phyloP scores from a whole-genome alignment of 1,284 basidiomycete species.

The Cryptococcus depauperatus region DNA sequence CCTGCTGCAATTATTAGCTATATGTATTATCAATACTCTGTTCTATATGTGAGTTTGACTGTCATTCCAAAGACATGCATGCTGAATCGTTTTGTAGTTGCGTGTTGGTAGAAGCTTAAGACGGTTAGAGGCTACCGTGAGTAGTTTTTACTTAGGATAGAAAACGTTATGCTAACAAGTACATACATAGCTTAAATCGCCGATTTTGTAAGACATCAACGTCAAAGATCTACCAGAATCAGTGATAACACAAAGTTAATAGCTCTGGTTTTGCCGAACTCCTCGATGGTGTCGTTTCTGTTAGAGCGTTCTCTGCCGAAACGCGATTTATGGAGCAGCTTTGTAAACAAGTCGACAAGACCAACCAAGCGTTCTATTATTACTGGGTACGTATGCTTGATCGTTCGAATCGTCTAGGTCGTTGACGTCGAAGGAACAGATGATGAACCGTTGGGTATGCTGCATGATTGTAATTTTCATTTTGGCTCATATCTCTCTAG shows the following conservation, averaged over 20 bases:
- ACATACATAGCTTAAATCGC: slow-evolving; percentile 22
- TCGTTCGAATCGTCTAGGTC: neutral
- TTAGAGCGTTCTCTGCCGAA: slow-evolving; percentile 81
- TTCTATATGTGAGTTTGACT: slow-evolving; percentile 58
- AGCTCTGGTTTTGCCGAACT: slow-evolving; percentile 65
- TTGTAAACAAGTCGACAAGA: slow-evolving; percentile 63
- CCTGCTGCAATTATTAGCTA: slow-evolving; percentile 56
- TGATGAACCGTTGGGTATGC: slow-evolving; percentile 66
- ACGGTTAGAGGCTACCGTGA: slow-evolving; percentile 56
- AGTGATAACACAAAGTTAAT: too few species aligned
- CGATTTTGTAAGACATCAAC: slow-evolving; percentile 34
- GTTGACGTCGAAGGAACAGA: slow-evolving; percentile 38
- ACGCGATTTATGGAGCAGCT: slow-evolving; percentile 63
- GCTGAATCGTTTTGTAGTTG: slow-evolving; percentile 15
- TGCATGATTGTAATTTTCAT: neutral
- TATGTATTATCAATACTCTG: slow-evolving; percentile 57
- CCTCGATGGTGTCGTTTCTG: slow-evolving; percentile 68
- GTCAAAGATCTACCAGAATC: too few species aligned
- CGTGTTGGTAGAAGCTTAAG: slow-evolving; percentile 66
- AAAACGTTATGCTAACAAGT: neutral
- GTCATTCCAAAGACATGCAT: neutral
- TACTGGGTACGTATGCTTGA: slow-evolving; percentile 32
- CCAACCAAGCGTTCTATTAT: slow-evolving; percentile 46
- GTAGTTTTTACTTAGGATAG: slow-evolving; percentile 1
- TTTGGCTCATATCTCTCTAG: slow-evolving; percentile 11